These are phyloP conservation scores for Penicillium crystallinum DNA, from an alignment of 495 filamentous ascomycete genomes.

Conservation along the genomic window DNA sequence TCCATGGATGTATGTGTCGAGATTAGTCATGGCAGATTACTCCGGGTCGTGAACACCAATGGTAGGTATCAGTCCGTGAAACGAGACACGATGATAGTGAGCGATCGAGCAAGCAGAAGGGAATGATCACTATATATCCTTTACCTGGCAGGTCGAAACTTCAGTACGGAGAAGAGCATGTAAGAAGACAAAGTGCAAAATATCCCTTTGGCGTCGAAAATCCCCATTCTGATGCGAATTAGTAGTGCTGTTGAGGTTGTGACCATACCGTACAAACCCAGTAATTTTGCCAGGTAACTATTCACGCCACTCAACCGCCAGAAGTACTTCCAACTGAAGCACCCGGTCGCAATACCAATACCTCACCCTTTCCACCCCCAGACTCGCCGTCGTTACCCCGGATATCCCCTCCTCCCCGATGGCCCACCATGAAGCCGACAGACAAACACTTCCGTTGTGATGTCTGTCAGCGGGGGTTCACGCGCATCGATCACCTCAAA, in stretches of 20 bases:
- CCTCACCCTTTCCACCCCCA: conserved; percentile 1
- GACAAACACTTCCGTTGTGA: conserved; percentile 45
- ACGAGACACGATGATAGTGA: too few species aligned
- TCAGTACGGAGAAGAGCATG: too few species aligned
- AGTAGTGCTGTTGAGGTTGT: background rate
- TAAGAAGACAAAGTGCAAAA: too few species aligned
- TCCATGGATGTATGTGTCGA: too few species aligned
- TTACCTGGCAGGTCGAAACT: too few species aligned
- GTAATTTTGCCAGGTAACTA: background rate
- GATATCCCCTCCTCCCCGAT: conserved; percentile 31
- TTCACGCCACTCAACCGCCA: background rate
- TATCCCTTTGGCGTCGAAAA: too few species aligned
- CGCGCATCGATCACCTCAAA: conserved; percentile 46
- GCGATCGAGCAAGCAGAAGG: too few species aligned
- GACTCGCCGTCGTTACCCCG: conserved; percentile 19
- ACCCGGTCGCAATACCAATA: conserved; percentile 6
- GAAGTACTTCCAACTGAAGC: background rate
- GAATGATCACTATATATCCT: too few species aligned
- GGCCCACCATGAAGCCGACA: conserved; percentile 37
- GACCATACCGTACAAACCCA: background rate
- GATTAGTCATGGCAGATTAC: too few species aligned
- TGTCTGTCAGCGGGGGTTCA: conserved; percentile 44
- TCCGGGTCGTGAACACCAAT: too few species aligned
- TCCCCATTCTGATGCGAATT: too few species aligned
- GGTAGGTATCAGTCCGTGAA: too few species aligned